Conservation (phyloP, 495 filamentous ascomycete species). For the Hyphodiscus hymeniophilus region DNA sequence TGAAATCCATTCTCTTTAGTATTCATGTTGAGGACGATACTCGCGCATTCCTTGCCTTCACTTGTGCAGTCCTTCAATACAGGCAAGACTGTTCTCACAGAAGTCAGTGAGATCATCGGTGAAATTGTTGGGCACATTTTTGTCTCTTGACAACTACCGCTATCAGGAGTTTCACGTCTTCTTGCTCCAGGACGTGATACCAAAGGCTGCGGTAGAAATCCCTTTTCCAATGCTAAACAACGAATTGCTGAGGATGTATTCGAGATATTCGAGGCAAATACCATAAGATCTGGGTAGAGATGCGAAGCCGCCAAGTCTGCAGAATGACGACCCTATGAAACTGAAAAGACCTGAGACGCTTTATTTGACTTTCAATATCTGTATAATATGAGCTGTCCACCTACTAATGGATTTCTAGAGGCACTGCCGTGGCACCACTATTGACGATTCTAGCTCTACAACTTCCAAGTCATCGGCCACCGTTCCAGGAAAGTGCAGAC, state of each 20-base stretch:
- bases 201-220: constrained; percentile 41
- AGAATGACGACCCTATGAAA: constrained; percentile 35
- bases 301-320: constrained; percentile 32
- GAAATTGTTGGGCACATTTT: constrained; percentile 23
- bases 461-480: constrained; percentile 15
- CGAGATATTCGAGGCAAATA: constrained; percentile 8
- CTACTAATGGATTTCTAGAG: constrained; percentile 2
- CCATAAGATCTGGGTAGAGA: background rate
- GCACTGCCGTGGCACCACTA: background rate
- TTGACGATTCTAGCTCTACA: constrained; percentile 15
- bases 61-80: constrained; percentile 13
- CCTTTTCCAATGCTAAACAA: background rate
- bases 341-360: constrained; percentile 51
- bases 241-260: background rate
- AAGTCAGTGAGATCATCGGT: constrained; percentile 23
- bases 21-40: constrained; percentile 24
- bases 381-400: background rate
- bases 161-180: constrained; percentile 33
- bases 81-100: constrained; percentile 20
- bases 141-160: constrained; percentile 24
- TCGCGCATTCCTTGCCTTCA: background rate
- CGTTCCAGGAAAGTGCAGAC: constrained; percentile 1
- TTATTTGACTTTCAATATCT: background rate
- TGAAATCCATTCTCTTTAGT: constrained; percentile 12
- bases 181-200: constrained; percentile 26